Evolutionary conservation across 139 green algal genomes (phyloP).

Genomic region (Tetradesmus obliquus): DNA sequence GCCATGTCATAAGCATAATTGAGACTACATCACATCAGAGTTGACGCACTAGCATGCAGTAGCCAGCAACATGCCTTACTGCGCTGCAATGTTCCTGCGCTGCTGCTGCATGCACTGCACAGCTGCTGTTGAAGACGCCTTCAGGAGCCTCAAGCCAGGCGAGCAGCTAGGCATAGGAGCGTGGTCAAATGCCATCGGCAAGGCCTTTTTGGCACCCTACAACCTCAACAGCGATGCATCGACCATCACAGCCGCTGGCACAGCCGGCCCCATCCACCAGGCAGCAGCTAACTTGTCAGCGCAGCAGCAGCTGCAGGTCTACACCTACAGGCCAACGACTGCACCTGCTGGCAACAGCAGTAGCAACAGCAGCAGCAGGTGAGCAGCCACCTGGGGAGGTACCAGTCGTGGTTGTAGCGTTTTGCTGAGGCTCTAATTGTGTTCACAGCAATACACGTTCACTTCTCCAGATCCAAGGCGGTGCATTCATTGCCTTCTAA

Average conservation of each 20-base stretch:
- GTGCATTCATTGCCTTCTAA: too few species aligned
- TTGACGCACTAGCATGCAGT: too few species aligned
- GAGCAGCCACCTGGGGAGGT: too few species aligned
- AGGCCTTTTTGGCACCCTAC: constrained; percentile 47
- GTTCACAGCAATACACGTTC: too few species aligned
- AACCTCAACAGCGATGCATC: constrained; percentile 16
- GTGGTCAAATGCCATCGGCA: constrained; percentile 44
- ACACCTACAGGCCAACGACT: constrained; percentile 7
- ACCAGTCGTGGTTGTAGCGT: neutral
- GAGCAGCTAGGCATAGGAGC: constrained; percentile 40
- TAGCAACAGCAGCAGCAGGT: too few species aligned
- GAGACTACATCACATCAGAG: too few species aligned
- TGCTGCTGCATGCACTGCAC: neutral
- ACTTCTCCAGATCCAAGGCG: too few species aligned
- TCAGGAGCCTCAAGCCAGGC: neutral
- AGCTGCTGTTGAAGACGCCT: constrained; percentile 4
- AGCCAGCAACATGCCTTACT: too few species aligned
- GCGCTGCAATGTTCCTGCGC: neutral
- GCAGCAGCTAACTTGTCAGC: neutral
- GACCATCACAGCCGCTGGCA: constrained; percentile 32
- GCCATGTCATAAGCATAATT: too few species aligned
- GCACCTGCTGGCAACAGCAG: neutral
- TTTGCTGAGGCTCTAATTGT: neutral
- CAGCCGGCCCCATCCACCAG: constrained; percentile 33
- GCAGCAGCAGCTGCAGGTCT: constrained; percentile 23